Base-by-base conservation (phyloP, 805 yeast genomes). In the Kodamaea fukazawae region DNA sequence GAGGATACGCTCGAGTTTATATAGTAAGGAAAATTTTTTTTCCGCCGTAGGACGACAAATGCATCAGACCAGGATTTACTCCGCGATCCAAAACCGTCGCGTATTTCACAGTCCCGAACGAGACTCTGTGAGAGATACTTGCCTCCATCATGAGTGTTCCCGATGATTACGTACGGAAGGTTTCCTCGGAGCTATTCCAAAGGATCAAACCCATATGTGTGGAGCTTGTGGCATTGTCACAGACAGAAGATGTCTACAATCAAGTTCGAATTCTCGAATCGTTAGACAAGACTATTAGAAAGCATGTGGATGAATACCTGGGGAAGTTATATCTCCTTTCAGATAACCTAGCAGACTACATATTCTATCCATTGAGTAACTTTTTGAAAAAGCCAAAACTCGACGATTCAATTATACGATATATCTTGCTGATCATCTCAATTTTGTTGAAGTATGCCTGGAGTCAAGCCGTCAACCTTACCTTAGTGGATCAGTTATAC, bases 321-420 rank as follows among this genome's bases (percentile, higher is more conserved):
- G 32, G 18, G 27, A 23, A 23, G 16, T 27, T 32, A 14, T 67
- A 63, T 42, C 32, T 46, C 2, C 32, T 68, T 2, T 52, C 67
- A 2, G 40, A 58, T 3, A 63, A 56, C 13, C 39, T 69, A 7
- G 73, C 71, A 0, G 73, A 68, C 51, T 68, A 68, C 43, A 51
- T 69, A 2, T 69, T 69, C 43, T 65, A 62, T 36, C 75, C 75
- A 2, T 25, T 68, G 11, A 55, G 71, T 4, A 54, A 47, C 33
- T 44, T 65, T 22, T 45, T 69, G 15, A 61, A 65, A 44, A 60
- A 54, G 22, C 51, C 58, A 5, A 31, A 27, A 4, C 49, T 67
- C 5, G 43, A 45, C 12, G 55, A 48, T n/a, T 20, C 40, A 1
- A 53, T 57, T 2, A 46, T 53, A 3, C 44, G 42, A 12, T 48